Evolutionary conservation across 768 basidiomycete species (phyloP).

Genomic region (Jaapia argillacea): DNA sequence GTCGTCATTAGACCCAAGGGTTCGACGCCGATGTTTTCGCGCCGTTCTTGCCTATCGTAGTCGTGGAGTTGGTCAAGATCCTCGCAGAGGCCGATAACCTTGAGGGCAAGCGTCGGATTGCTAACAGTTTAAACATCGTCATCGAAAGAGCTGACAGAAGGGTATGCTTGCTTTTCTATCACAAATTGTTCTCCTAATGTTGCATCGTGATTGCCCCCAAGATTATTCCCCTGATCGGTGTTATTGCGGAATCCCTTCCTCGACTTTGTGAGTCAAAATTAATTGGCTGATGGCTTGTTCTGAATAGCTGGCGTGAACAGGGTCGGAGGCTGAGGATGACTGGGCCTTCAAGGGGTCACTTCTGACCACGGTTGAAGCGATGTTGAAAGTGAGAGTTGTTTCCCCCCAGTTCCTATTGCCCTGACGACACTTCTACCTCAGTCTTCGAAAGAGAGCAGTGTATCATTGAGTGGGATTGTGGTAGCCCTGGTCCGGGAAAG

Average conservation of each 20-base stretch:
- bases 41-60: slow-evolving; percentile 53
- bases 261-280: slow-evolving; percentile 48
- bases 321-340: slow-evolving; percentile 58
- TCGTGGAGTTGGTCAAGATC: slow-evolving; percentile 60
- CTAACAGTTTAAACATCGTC: slow-evolving; percentile 55
- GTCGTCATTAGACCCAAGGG: slow-evolving; percentile 38
- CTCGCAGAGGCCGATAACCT: slow-evolving; percentile 65
- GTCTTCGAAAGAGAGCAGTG: background rate
- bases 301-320: too few relatives aligned
- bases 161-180: slow-evolving; percentile 16
- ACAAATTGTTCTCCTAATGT: background rate
- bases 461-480: slow-evolving; percentile 8
- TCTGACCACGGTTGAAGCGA: slow-evolving; percentile 56
- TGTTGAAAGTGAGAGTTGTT: slow-evolving; percentile 45
- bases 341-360: slow-evolving; percentile 65
- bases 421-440: too few relatives aligned
- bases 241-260: slow-evolving; percentile 58
- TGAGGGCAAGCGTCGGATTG: slow-evolving; percentile 72
- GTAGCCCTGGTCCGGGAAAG: slow-evolving; percentile 16
- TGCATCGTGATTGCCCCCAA: slow-evolving; percentile 24
- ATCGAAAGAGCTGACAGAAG: slow-evolving; percentile 38
- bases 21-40: slow-evolving; percentile 56
- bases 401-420: too few relatives aligned
- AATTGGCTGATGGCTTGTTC: too few relatives aligned
- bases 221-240: slow-evolving; percentile 57